These are phyloP conservation scores for Neocucurbitaria cava DNA, from an alignment of 2,329 filamentous ascomycete genomes.

Conservation along the genomic window DNA sequence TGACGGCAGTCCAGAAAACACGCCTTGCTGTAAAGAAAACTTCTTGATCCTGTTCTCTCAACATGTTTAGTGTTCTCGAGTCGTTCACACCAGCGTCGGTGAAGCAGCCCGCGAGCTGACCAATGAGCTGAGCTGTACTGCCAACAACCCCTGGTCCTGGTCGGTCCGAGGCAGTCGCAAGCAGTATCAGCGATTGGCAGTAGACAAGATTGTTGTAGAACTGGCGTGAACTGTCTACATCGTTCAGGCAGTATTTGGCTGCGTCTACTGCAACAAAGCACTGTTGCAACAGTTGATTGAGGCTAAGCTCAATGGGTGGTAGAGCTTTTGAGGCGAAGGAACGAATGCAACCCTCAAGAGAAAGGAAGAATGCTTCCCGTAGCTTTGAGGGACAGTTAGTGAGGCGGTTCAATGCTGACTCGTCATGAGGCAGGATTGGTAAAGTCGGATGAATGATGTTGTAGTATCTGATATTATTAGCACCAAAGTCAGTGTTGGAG, in stretches of 20 bases:
- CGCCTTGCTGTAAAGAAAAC: constrained; percentile 39
- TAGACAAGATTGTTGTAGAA: constrained; percentile 45
- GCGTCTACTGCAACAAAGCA: constrained; percentile 37
- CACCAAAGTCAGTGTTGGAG: not conserved
- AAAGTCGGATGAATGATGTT: constrained; percentile 45
- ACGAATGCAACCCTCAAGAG: constrained; percentile 43
- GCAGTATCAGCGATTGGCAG: constrained; percentile 40
- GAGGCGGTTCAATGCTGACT: constrained; percentile 41
- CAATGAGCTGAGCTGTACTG: constrained; percentile 40
- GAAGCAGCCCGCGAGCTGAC: constrained; percentile 40
- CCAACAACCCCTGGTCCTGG: constrained; percentile 34
- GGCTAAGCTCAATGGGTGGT: constrained; percentile 30
- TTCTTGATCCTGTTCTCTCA: constrained; percentile 43
- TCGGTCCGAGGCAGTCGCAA: constrained; percentile 43
- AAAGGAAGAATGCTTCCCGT: constrained; percentile 45
- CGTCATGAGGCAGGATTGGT: constrained; percentile 43
- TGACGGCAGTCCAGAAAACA: constrained; percentile 46
- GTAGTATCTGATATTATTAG: constrained; percentile 42
- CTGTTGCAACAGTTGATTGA: constrained; percentile 39
- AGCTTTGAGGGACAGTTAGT: constrained; percentile 44
- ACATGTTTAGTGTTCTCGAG: constrained; percentile 25
- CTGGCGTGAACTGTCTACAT: constrained; percentile 35
- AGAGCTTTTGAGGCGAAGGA: constrained; percentile 39
- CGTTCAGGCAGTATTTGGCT: constrained; percentile 36
- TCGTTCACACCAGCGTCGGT: constrained; percentile 43